Base-by-base conservation (phyloP, 75 land plant genomes). In the Pinus taeda region DNA sequence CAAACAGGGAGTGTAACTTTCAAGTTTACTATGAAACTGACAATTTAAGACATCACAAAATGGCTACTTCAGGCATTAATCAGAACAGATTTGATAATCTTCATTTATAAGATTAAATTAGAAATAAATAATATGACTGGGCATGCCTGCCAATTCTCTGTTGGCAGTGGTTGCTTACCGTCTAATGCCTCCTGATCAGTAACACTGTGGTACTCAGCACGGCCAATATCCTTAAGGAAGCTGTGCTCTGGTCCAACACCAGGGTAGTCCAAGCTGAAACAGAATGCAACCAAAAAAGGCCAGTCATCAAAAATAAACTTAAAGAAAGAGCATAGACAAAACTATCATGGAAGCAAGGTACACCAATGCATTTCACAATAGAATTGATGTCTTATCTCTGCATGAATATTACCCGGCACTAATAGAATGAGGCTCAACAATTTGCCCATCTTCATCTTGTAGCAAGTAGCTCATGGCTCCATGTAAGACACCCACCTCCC, bases 171-270 rank as follows among this genome's bases (percentile, higher is more conserved):
- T 55, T 29, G n/a, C 73, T 71, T 80, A 95, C 98, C 98, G 57
- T 88, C 89, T 42, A 95, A 49, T 33, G 98, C 96, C 63, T 95
- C 98, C 17, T 86, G 71, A 77, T 95, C 98, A 18, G 92, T 91
- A 58, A 86, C 84, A 5, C 90, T 89, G 75, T 89, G 79, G 71
- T 88, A 93, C 74, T 95, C 96, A 29, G 93, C 98, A 24, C 98
- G 92, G 2, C 96, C 98, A 17, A 85, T 72, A 75, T 93, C 98
- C 80, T 95, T 95, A 3, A 93, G 81, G 74, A 89, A 95, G 81
- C 98, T 95, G 75, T 89, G 90, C 81, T 95, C 96, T 18, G 98
- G 98, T 21, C 98, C 87, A 76, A 95, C 96, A 15, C 94, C 96
- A 42, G 98, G 98, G 61, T 95, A 95, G 57, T 95, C 94, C 86